Conservation (phyloP, 352 stramenopile genomes). For the Thalassiosira oceanica region DNA sequence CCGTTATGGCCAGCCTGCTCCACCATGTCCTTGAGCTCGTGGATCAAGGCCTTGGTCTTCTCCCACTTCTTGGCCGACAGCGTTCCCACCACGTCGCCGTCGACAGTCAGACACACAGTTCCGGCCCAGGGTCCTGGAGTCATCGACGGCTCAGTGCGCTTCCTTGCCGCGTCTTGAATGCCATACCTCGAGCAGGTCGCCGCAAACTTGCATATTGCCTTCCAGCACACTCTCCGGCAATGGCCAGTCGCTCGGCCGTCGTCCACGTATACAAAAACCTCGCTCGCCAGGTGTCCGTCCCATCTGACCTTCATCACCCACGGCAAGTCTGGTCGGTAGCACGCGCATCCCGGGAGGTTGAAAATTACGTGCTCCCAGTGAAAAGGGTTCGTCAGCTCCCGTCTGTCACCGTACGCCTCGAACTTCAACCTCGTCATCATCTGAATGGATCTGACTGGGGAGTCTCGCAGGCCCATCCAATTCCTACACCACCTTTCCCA, state of each 20-base stretch:
- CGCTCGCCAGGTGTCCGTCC: constrained; percentile 3
- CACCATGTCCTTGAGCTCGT: constrained; percentile 2
- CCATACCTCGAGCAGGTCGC: not conserved
- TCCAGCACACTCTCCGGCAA: not conserved
- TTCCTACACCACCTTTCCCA: constrained; percentile 34
- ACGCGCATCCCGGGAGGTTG: constrained; percentile 2
- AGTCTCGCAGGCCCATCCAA: constrained; percentile 30
- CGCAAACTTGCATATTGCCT: not conserved
- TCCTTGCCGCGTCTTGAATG: constrained; percentile 5
- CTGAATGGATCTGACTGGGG: constrained; percentile 16
- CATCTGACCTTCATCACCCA: constrained; percentile 13
- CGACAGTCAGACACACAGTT: not conserved
- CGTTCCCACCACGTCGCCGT: not conserved
- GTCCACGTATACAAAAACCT: constrained; percentile 19
- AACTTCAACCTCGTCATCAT: not conserved
- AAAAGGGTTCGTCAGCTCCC: constrained; percentile 9
- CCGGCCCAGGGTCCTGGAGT: constrained; percentile 5
- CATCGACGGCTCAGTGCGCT: not conserved
- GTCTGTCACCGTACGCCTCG: not conserved
- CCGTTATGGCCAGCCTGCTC: constrained; percentile 1
- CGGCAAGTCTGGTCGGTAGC: constrained; percentile 5
- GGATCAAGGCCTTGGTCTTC: not conserved
- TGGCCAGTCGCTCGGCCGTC: not conserved
- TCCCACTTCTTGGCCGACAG: constrained; percentile 6
- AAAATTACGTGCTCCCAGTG: constrained; percentile 16